These are phyloP conservation scores for Glycyrrhiza uralensis DNA, from an alignment of 306 rosid species.

Conservation along the genomic window DNA sequence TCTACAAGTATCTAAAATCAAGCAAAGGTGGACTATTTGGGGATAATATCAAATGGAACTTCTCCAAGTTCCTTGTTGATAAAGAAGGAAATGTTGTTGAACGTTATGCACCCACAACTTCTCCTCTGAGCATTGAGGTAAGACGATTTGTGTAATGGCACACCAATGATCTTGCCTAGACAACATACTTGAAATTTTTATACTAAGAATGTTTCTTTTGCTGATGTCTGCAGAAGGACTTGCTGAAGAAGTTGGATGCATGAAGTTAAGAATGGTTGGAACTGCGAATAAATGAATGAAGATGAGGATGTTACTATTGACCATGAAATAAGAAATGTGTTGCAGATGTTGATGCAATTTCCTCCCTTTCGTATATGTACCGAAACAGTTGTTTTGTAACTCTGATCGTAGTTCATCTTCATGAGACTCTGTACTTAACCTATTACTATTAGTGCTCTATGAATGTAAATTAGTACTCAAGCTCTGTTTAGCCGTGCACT, in stretches of 20 bases:
- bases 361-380: not conserved
- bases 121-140: conserved; percentile 97
- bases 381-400: not conserved
- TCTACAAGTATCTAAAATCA: conserved; percentile 80
- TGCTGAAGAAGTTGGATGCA: conserved; percentile 46
- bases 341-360: conserved; percentile 21
- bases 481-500: not conserved
- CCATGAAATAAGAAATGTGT: conserved; percentile 34
- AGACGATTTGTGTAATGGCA: not conserved
- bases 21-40: conserved; percentile 95
- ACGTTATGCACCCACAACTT: conserved; percentile 94
- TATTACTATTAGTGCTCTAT: not conserved
- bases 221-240: conserved; percentile 50
- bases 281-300: conserved; percentile 18
- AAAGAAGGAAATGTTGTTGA: conserved; percentile 86
- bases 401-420: not conserved
- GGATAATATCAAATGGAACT: conserved; percentile 87
- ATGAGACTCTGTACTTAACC: conserved; percentile 12
- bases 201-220: conserved; percentile 14
- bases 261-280: conserved; percentile 19
- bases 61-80: conserved; percentile 84
- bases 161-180: not conserved
- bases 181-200: not conserved
- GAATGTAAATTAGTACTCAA: not conserved
- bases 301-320: not conserved